Base-by-base conservation (phyloP, 208 protist genomes). In the Trypanosomatidae sp. region DNA sequence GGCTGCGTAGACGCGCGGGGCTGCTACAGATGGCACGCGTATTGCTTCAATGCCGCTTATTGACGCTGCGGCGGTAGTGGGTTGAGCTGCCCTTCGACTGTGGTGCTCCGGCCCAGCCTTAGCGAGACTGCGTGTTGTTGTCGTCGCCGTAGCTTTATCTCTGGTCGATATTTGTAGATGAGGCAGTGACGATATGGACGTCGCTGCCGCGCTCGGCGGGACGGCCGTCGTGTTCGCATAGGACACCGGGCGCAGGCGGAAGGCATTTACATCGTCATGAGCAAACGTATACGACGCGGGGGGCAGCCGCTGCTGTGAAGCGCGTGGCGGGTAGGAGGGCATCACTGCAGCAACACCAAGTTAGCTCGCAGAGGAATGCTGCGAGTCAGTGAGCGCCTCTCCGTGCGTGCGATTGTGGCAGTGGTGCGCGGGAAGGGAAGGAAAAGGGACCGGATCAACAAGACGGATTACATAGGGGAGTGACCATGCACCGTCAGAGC, bases 1-100 rank as follows among this genome's bases (percentile, higher is more conserved):
- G 2, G 69, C 68, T 15, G 74, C 74, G 46, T 79, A 79, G 39
- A 79, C 68, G 22, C 55, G 52, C 3, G 74, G 69, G 33, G 50
- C 30, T 15, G 74, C 60, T 1, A 47, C 62, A 17, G 50, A 6
- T 8, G 68, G 67, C 8, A 73, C 67, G 22, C 66, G 74, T 1
- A 79, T 49, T 17, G 59, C 41, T 10, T 66, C 28, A 8, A 60
- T 12, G 43, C 7, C 25, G 10, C 8, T 43, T 17, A 28, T 43
- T 22, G 49, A 52, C 33, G 46, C 66, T 9, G 49, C 46, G 13
- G 66, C 10, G 46, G 19, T 56, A 28, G 30, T 33, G 9, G 64
- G 28, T 28, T 55, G 41, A 49, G 12, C 19, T 41, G 22, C 13
- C 28, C 25, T 53, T 53, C 66, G 30, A 39, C 3, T 33, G 22